Evolutionary conservation across 1,139 yeast species (phyloP), one percentile per base, ranked within the genome.

Genomic region (Kodamaea suecica): DNA sequence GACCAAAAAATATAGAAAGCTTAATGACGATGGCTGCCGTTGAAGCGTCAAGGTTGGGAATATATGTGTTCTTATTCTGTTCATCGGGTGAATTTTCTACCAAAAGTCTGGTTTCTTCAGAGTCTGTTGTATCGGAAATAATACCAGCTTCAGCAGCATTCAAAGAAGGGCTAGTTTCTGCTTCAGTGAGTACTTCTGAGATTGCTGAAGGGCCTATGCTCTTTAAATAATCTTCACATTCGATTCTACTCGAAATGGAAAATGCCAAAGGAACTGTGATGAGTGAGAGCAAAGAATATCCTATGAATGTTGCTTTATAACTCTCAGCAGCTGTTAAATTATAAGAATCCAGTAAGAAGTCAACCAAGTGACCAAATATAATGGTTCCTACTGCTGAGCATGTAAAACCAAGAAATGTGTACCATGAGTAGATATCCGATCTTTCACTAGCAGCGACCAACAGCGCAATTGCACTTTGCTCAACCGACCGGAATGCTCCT

Each of bases 351-450:
- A 52, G 55, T 10, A 54, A 40, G 19, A 40, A 44, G 30, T 56
- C 60, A 7, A 67, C 52, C 17, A 61, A 37, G 15, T 36, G 31
- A 1, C 74, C 73, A 33, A 61, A 57, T 3, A 49, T 27, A 3
- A 59, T 47, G 3, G 67, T 55, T 0, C 73, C 73, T 8, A 65
- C 17, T 0, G 73, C 70, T n/a, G 59, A 55, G 34, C 64, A 57
- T 23, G 63, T 52, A 13, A 55, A 49, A 0, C 71, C 72, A 30
- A 63, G 48, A 39, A 68, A 66, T 3, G 61, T 59, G 41, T 67
- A 66, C 72, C 73, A 67, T 3, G 70, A 61, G 42, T 62, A 68
- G 20, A 63, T 53, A 45, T 68, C 74, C 0, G 72, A 62, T 35
- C 71, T 48, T 16, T 61, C 49, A 6, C 50, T 48, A 9, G 50